These are phyloP conservation scores for Pythium aquatile DNA, from an alignment of 352 stramenopile genomes.

Conservation along the genomic window DNA sequence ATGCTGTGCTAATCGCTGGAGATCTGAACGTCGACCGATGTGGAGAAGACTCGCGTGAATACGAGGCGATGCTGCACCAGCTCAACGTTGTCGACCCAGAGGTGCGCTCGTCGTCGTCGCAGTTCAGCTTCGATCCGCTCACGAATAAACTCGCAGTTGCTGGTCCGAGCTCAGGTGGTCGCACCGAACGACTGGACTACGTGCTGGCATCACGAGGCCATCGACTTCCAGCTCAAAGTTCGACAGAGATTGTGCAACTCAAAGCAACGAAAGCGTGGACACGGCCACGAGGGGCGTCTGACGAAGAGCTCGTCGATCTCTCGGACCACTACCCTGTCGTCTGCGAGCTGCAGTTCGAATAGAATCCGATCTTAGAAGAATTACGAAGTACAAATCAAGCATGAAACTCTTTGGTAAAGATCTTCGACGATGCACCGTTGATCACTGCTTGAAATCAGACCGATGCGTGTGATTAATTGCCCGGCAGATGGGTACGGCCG, in stretches of 20 bases:
- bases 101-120: slow-evolving; percentile 30
- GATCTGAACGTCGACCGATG: slow-evolving; percentile 67
- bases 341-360: slow-evolving; percentile 40
- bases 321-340: slow-evolving; percentile 74
- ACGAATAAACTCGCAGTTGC: slow-evolving; percentile 59
- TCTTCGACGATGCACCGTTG: no score
- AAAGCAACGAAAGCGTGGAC: slow-evolving; percentile 51
- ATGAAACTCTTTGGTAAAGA: no score
- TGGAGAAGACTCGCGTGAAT: slow-evolving; percentile 28
- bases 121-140: slow-evolving; percentile 63
- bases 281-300: slow-evolving; percentile 10
- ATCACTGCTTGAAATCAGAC: no score
- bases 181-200: slow-evolving; percentile 64
- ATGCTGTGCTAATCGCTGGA: slow-evolving; percentile 53
- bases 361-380: not conserved
- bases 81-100: slow-evolving; percentile 38
- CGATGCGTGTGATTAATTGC: no score
- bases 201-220: slow-evolving; percentile 41
- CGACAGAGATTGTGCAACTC: slow-evolving; percentile 45
- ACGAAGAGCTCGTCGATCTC: slow-evolving; percentile 48
- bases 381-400: no score
- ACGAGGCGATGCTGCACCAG: slow-evolving; percentile 45
- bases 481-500: no score
- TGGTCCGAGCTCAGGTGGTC: slow-evolving; percentile 55
- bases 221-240: slow-evolving; percentile 30